Conservation (phyloP, 805 yeast genomes). For the Suhomyces emberorum region DNA sequence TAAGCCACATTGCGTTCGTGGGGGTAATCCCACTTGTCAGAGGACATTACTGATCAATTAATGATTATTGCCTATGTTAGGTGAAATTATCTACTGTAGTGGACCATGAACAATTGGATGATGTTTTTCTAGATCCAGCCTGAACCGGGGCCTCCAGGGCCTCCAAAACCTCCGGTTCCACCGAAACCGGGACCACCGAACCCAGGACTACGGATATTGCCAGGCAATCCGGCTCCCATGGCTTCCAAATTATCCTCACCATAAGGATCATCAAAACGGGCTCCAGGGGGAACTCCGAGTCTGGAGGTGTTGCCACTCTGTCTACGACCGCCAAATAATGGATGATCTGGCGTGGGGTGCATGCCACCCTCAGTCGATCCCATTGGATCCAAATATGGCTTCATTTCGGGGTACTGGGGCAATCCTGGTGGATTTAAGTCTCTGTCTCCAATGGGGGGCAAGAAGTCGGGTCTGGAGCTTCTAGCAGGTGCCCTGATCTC, state of each 20-base stretch:
- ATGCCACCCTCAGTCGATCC: slow-evolving; percentile 46
- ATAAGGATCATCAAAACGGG: slow-evolving; percentile 52
- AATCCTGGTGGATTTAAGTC: slow-evolving; percentile 51
- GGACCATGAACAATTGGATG: too few relatives aligned
- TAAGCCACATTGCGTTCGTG: too few relatives aligned
- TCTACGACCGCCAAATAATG: slow-evolving; percentile 39
- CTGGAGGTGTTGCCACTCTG: slow-evolving; percentile 23
- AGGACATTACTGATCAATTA: too few relatives aligned
- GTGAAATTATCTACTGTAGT: too few relatives aligned
- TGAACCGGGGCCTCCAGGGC: slow-evolving; percentile 10
- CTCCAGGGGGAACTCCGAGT: slow-evolving; percentile 43
- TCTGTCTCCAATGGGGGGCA: slow-evolving; percentile 44
- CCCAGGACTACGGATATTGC: slow-evolving; percentile 25
- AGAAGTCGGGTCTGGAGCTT: slow-evolving; percentile 4
- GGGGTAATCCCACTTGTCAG: too few relatives aligned
- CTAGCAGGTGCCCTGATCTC: slow-evolving; percentile 27
- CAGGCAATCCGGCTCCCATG: slow-evolving; percentile 47
- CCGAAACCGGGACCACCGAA: slow-evolving; percentile 6
- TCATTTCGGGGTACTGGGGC: slow-evolving; percentile 39
- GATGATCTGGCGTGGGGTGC: slow-evolving; percentile 52
- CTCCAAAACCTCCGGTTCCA: slow-evolving; percentile 7
- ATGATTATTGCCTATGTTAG: too few relatives aligned
- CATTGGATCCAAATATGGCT: slow-evolving; percentile 44
- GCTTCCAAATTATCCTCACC: slow-evolving; percentile 43
- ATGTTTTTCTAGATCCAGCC: too few relatives aligned